Evolutionary conservation across 306 rosid species (phyloP), one percentile per base, ranked within the genome.

Genomic region (Fagus sylvatica): DNA sequence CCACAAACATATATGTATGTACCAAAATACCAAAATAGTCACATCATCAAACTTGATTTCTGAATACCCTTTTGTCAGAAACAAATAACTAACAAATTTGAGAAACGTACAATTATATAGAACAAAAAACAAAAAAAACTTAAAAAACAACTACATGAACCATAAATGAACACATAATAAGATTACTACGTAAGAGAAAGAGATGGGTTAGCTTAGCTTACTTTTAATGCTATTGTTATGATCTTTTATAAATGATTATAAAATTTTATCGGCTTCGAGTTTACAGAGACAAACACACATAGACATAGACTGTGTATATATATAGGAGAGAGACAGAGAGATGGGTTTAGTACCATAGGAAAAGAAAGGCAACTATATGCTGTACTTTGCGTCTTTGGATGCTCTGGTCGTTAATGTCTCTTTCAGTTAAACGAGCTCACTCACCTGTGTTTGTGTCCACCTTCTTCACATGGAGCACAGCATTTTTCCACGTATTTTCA

Each of bases 361-460:
- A 76, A 66, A 66, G 15, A 30, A 59, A 43, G 28, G 22, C 61
- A 54, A 72, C 43, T 64, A 48, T 68, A 32, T 71, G 37, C 17
- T 65, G 41, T 8, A 16, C 71, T 32, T 0, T 76, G 69, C 67
- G 66, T 79, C 83, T 73, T 83, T 30, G 86, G 86, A 79, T 83
- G 79, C 83, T 75, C 78, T 71, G 83, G 39, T 75, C 75, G 71
- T 48, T 17, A 22, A 4, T 10, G 78, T 79, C 80, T 16, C 78
- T 79, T 69, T 74, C 80, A 36, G 68, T 54, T 53, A 39, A 39
- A 4, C 40, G 30, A 39, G n/a, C 28, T 39, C 71, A 8, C 46
- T 66, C 71, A 8, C 71, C 51, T 66, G 12, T 39, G 48, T 39
- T 66, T 9, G 71, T 19, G 71, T 66, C 16, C 71, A 39, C 71